Percentiles rank a stretch among this genome's conserved stretches.
Evolutionary conservation across 2,329 filamentous ascomycete species (phyloP).

Genomic region (Raffaelea deltoideospora): DNA sequence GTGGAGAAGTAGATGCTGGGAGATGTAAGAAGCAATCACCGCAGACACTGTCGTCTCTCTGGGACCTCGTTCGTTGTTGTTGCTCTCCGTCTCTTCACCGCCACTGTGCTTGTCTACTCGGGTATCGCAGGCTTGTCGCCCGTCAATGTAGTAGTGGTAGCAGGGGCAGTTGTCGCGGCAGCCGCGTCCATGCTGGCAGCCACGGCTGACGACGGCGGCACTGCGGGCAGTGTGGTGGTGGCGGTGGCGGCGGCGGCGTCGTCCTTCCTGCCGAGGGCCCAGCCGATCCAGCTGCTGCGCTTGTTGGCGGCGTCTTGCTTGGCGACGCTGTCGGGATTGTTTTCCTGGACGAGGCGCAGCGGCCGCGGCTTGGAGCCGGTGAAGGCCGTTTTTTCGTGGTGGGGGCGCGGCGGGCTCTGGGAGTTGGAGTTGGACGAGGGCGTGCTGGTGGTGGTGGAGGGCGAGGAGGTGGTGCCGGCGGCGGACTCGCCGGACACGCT

Average conservation of each 20-base stretch:
- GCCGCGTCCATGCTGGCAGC: too few species aligned
- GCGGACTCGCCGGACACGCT: conserved; percentile 52
- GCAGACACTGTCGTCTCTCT: too few species aligned
- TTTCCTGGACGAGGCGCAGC: conserved; percentile 75
- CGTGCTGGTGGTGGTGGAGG: conserved; percentile 20
- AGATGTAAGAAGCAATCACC: too few species aligned
- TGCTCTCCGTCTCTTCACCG: background rate
- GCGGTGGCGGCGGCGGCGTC: conserved; percentile 6
- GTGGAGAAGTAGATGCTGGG: too few species aligned
- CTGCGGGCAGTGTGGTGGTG: background rate
- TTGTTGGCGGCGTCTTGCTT: conserved; percentile 33
- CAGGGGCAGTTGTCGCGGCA: too few species aligned
- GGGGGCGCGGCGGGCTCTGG: conserved; percentile 38
- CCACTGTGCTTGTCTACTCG: conserved; percentile 3
- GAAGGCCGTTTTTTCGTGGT: conserved; percentile 38
- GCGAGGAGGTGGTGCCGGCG: conserved; percentile 22
- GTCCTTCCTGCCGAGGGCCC: conserved; percentile 39
- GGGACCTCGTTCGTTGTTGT: too few species aligned
- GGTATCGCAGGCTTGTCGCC: conserved; percentile 4
- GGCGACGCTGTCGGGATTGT: conserved; percentile 35
- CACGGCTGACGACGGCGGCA: background rate
- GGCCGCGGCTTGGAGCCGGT: conserved; percentile 67
- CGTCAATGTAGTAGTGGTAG: background rate
- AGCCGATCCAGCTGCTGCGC: conserved; percentile 50
- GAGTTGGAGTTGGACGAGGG: conserved; percentile 14